phyloP scores from a whole-genome alignment of 208 protist genomes.

The Phytomonas sp. region DNA sequence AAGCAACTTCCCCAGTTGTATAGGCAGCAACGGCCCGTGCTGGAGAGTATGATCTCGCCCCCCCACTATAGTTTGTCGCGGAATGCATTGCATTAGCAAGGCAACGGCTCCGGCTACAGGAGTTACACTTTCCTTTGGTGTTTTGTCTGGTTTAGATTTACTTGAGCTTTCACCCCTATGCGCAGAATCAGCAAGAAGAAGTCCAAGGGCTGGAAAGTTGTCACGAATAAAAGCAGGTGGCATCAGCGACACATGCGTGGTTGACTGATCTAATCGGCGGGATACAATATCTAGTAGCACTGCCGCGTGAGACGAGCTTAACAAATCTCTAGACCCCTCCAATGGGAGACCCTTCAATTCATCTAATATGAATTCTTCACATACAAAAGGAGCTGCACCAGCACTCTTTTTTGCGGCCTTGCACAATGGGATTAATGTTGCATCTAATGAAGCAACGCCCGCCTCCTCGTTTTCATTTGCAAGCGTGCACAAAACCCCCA shows the following conservation, averaged over 20 bases:
- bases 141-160: not conserved
- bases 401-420: conserved; percentile 12
- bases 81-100: not conserved
- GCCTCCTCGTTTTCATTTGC: not conserved
- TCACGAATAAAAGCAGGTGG: not conserved
- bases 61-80: not conserved
- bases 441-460: conserved; percentile 10
- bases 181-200: not conserved
- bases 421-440: conserved; percentile 15
- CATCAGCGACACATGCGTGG: not conserved
- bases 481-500: conserved; percentile 12
- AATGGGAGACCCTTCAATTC: not conserved
- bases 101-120: not conserved
- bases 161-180: not conserved
- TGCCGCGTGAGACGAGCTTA: not conserved
- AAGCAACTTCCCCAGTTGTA: conserved; percentile 75
- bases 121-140: not conserved
- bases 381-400: conserved; percentile 2
- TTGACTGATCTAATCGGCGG: not conserved
- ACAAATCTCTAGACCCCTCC: conserved; percentile 15
- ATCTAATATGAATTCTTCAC: conserved; percentile 15
- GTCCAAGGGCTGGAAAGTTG: not conserved
- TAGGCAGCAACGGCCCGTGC: conserved; percentile 24
- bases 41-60: not conserved
- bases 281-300: not conserved